Base-by-base conservation (phyloP, 2,329 filamentous ascomycete species). In the Hawksworthiomyces lignivorus region DNA sequence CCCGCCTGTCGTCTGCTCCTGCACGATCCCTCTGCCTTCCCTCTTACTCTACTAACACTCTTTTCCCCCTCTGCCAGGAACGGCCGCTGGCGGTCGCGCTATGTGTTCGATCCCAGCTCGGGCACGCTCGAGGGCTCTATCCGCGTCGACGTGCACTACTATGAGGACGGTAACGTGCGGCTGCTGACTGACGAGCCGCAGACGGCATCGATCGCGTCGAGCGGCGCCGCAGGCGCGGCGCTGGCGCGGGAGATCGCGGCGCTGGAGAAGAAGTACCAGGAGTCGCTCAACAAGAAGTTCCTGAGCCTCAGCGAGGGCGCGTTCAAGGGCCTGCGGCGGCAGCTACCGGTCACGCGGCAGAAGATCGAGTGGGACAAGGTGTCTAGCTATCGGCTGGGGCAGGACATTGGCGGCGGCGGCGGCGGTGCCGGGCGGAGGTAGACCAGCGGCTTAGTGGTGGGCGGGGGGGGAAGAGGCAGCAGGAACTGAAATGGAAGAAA, bases 341-440 rank as follows among this genome's bases (percentile, higher is more conserved):
- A 97, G 67, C 69, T 98, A 60, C 92, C 92, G 1, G 88, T 98
- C 46, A 98, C 92, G 48, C 81, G 92, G 58, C 92, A 98, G 71
- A 96, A 96, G 75, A 90, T 98, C 54, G 92, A 98, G 67, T 98
- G 92, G 92, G 90, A 98, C 64, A 96, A 95, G 72, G 87, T 98
- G 52, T 84, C 87, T 34, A 88, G 87, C 53, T 98, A 98, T 68
- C 75, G 87, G 47, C 70, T 94, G 52, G 84, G 85, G 20, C 83
- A 87, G 62, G 84, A 87, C 58, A 86, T 87, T 61, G 80, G 82
- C 15, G 82, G 82, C 37, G 80, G 80, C 40, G 78, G 77, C 53
- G 22, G 15, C 14, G 33, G 17, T n/a, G 12, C 18, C 18, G 30
- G 36, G 11, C 35, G 34, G 33, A 20, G 27, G 34, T 37, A 37